phyloP scores from a whole-genome alignment of 805 yeast genomes.

The Yarrowia sp. region DNA sequence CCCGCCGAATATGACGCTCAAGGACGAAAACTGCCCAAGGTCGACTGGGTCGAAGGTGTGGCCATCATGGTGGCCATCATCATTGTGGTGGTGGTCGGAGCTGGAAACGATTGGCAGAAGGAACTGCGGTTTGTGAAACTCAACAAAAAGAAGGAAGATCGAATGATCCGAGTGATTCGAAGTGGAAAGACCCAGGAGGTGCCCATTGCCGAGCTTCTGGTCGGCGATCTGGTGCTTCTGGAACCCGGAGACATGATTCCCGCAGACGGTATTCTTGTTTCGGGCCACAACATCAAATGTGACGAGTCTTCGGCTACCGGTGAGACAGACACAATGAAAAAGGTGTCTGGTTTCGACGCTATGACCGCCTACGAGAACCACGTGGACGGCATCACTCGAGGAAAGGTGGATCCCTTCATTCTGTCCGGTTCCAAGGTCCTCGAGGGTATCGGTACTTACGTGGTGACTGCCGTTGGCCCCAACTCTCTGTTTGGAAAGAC shows the following conservation, averaged over 20 bases:
- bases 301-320: slow-evolving; percentile 96
- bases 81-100: slow-evolving; percentile 92
- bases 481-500: slow-evolving; percentile 92
- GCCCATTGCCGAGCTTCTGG: slow-evolving; percentile 76
- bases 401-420: slow-evolving; percentile 75
- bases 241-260: slow-evolving; percentile 96
- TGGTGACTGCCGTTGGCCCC: slow-evolving; percentile 89
- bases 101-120: slow-evolving; percentile 95
- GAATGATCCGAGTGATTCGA: slow-evolving; percentile 78
- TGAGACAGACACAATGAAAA: slow-evolving; percentile 83
- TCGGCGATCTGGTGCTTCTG: slow-evolving; percentile 81
- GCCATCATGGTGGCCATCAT: slow-evolving; percentile 91
- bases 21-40: slow-evolving; percentile 77
- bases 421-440: slow-evolving; percentile 90
- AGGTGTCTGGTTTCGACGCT: slow-evolving; percentile 61
- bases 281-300: slow-evolving; percentile 76
- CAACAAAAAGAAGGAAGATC: slow-evolving; percentile 85
- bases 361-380: slow-evolving; percentile 48
- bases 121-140: slow-evolving; percentile 90
- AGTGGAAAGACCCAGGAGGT: slow-evolving; percentile 70
- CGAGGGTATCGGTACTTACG: slow-evolving; percentile 83
- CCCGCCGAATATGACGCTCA: slow-evolving; percentile 78
- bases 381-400: slow-evolving; percentile 46
- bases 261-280: slow-evolving; percentile 78
- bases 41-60: slow-evolving; percentile 99